phyloP scores from a whole-genome alignment of 768 basidiomycete species.

The Boletales sp. region DNA sequence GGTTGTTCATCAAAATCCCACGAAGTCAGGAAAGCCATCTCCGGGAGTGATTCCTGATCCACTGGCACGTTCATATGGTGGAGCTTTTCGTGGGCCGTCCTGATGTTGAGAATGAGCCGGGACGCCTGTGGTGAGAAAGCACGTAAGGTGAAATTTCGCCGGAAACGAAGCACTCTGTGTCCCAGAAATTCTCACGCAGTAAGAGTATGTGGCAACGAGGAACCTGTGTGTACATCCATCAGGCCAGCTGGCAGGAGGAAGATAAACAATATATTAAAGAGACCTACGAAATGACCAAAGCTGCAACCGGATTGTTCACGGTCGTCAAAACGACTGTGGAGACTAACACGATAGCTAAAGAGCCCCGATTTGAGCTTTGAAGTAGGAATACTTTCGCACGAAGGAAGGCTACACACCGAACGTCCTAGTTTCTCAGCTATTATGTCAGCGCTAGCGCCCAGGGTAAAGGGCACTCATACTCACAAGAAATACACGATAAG shows the following conservation, averaged over 20 bases:
- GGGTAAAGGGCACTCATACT: not conserved
- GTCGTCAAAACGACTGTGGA: constrained; percentile 15
- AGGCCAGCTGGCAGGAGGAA: not conserved
- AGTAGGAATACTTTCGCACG: not conserved
- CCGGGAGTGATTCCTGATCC: no score
- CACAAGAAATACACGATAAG: constrained; percentile 17
- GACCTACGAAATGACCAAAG: constrained; percentile 14
- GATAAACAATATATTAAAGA: not conserved
- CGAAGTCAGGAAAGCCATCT: no score
- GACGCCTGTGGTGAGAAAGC: no score
- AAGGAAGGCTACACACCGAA: constrained; percentile 8
- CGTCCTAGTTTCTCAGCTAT: constrained; percentile 6
- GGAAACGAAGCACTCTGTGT: not conserved
- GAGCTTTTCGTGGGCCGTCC: no score
- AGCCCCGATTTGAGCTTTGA: not conserved
- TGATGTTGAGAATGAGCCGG: no score
- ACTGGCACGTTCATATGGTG: no score
- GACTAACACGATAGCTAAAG: constrained; percentile 11
- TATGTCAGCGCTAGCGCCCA: not conserved
- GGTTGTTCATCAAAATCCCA: no score
- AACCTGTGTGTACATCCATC: constrained; percentile 8
- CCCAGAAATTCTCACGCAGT: constrained; percentile 14
- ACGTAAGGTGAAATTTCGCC: no score
- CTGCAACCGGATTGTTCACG: constrained; percentile 9
- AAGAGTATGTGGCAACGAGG: constrained; percentile 16